Evolutionary conservation across 805 yeast genomes (phyloP).

Genomic region (Saitoella complicata): DNA sequence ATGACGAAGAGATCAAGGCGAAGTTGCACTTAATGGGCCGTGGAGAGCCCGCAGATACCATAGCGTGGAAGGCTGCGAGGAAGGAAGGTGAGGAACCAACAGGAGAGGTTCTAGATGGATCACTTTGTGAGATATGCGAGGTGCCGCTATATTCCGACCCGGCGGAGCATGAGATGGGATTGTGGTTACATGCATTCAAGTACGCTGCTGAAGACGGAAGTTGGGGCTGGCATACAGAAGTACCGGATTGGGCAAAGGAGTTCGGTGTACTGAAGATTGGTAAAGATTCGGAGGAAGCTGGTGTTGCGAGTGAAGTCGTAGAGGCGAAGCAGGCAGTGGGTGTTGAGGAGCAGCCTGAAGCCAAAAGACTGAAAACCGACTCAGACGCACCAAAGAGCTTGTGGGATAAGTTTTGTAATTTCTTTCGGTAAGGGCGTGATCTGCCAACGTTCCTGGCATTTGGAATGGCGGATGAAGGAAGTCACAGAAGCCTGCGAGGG

Average conservation of each 20-base stretch:
- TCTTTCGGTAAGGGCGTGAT: too few species aligned
- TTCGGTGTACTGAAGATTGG: too few species aligned
- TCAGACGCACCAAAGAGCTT: too few species aligned
- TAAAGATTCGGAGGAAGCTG: constrained; percentile 4
- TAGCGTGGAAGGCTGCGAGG: constrained; percentile 2
- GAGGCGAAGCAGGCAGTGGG: background rate
- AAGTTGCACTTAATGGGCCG: constrained; percentile 23
- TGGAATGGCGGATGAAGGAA: too few species aligned
- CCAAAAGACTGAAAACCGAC: too few species aligned
- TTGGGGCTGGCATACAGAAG: constrained; percentile 63
- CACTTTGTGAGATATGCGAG: constrained; percentile 48
- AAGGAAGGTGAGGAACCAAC: background rate
- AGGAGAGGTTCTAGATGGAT: constrained; percentile 54
- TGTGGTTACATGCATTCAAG: constrained; percentile 83
- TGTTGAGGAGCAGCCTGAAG: too few species aligned
- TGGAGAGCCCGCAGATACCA: constrained; percentile 12
- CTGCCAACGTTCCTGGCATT: too few species aligned
- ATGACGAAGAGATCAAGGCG: constrained; percentile 27
- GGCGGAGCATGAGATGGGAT: constrained; percentile 65
- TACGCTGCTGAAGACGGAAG: constrained; percentile 22
- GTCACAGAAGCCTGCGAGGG: too few species aligned
- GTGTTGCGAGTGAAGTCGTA: background rate
- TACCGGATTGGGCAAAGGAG: constrained; percentile 63
- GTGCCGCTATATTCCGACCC: constrained; percentile 72
- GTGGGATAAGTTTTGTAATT: too few species aligned